Conservation (phyloP, 192 early-diverging fungal genomes). For the Chytriomyces sp. region DNA sequence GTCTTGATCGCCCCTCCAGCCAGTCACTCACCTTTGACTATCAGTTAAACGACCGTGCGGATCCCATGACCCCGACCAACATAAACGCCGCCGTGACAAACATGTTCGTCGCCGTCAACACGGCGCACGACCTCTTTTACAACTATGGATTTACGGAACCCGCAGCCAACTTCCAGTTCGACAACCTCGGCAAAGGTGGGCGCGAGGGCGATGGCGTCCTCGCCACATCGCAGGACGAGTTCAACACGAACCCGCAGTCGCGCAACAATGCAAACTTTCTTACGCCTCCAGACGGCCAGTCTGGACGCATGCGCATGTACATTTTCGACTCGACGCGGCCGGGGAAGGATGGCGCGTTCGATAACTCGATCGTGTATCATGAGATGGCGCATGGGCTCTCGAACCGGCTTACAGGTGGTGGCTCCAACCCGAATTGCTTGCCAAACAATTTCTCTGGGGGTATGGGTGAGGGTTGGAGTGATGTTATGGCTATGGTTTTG, state of each 20-base stretch:
- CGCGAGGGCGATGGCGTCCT: constrained; percentile 52
- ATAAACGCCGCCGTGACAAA: constrained; percentile 33
- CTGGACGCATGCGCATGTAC: constrained; percentile 13
- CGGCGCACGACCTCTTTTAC: constrained; percentile 66
- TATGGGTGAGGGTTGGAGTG: constrained; percentile 43
- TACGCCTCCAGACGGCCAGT: constrained; percentile 86
- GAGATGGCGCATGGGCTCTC: constrained; percentile 40
- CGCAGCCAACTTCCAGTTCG: constrained; percentile 43
- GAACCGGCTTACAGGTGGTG: constrained; percentile 43
- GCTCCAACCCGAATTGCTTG: constrained; percentile 31
- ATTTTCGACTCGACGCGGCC: constrained; percentile 43
- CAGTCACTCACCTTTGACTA: neutral
- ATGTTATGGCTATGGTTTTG: constrained; percentile 29
- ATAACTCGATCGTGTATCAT: constrained; percentile 53
- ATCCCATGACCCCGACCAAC: constrained; percentile 16
- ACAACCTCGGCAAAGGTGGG: constrained; percentile 44
- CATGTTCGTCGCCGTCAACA: constrained; percentile 40
- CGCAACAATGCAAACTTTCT: constrained; percentile 63
- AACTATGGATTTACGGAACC: constrained; percentile 46
- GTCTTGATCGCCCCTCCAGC: neutral
- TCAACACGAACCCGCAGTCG: constrained; percentile 6
- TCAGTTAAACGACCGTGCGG: constrained; percentile 4
- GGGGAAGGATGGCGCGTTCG: constrained; percentile 60
- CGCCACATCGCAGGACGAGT: constrained; percentile 55
- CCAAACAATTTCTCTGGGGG: constrained; percentile 32